phyloP scores from a whole-genome alignment of 176 grass and related monocot species.

The Aegilops umbellulata region DNA sequence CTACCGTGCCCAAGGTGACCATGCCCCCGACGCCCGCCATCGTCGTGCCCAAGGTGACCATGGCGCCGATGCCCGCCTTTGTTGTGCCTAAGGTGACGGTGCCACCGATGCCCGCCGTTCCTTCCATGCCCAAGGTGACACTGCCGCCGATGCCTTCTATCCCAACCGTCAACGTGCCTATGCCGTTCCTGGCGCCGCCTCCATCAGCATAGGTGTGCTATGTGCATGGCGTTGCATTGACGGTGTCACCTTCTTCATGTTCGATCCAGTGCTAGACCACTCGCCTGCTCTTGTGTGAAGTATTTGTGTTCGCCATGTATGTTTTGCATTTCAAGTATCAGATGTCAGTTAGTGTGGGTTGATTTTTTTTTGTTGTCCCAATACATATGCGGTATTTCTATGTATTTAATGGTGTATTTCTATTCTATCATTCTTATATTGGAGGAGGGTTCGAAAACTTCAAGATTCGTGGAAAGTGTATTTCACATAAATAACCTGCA shows the following conservation, averaged over 20 bases:
- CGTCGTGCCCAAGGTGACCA: neutral
- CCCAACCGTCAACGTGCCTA: conserved; percentile 2
- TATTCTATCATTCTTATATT: no score
- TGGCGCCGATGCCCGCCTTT: neutral
- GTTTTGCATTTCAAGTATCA: neutral
- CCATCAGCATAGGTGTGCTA: neutral
- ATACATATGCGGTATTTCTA: no score
- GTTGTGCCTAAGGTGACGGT: neutral
- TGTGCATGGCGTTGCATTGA: no score
- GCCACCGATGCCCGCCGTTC: neutral
- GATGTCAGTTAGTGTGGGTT: neutral
- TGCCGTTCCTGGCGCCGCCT: conserved; percentile 6
- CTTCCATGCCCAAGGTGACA: neutral
- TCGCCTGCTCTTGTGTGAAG: neutral
- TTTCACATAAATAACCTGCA: no score
- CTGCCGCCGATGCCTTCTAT: conserved; percentile 5
- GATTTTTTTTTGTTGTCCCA: neutral
- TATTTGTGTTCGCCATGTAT: neutral
- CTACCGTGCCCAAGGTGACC: neutral
- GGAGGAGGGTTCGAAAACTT: no score
- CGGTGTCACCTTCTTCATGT: neutral
- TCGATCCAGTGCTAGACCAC: neutral
- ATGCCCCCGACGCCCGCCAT: neutral
- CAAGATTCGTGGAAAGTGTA: no score
- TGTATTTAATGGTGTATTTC: neutral